Percentiles rank a stretch among this genome's conserved stretches.
These are phyloP conservation scores for Anthracocystis panici-leucophaei DNA, from an alignment of 1,284 basidiomycete genomes.

Conservation along the genomic window DNA sequence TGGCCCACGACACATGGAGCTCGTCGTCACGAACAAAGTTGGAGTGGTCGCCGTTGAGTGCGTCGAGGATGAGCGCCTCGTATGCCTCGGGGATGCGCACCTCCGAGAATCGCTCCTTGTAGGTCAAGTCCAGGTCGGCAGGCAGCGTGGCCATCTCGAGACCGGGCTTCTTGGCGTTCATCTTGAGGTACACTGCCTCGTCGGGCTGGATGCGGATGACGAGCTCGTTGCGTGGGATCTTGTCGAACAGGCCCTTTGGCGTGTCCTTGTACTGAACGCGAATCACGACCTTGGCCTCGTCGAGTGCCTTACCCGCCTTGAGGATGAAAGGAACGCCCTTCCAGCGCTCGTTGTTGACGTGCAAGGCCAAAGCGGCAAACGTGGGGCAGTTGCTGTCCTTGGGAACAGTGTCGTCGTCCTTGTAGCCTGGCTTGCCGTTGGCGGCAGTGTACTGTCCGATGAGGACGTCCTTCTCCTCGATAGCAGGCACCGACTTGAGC, in stretches of 20 bases:
- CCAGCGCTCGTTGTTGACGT: slow-evolving; percentile 67
- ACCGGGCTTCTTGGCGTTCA: slow-evolving; percentile 67
- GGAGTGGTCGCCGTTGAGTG: slow-evolving; percentile 69
- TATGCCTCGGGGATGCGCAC: slow-evolving; percentile 69
- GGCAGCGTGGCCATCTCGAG: slow-evolving; percentile 56
- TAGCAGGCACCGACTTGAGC: slow-evolving; percentile 66
- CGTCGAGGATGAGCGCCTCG: slow-evolving; percentile 69
- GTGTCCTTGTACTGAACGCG: slow-evolving; percentile 67
- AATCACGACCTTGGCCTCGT: slow-evolving; percentile 68
- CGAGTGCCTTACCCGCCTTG: slow-evolving; percentile 68
- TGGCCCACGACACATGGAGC: slow-evolving; percentile 68
- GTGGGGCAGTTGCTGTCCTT: slow-evolving; percentile 70
- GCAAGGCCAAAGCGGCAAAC: slow-evolving; percentile 68
- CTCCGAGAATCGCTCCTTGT: slow-evolving; percentile 66
- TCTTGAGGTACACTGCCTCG: slow-evolving; percentile 67
- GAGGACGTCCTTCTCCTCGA: slow-evolving; percentile 66
- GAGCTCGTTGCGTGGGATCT: slow-evolving; percentile 65
- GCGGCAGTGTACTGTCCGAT: slow-evolving; percentile 69
- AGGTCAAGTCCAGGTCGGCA: slow-evolving; percentile 62
- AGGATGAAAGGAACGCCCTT: slow-evolving; percentile 68
- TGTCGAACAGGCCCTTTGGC: slow-evolving; percentile 48
- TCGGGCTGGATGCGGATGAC: slow-evolving; percentile 68
- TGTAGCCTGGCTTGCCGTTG: slow-evolving; percentile 70
- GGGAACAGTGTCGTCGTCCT: slow-evolving; percentile 70
- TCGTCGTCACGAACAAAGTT: slow-evolving; percentile 70